Conservation (phyloP, 2,329 filamentous ascomycete species). For the Zalaria sp. region DNA sequence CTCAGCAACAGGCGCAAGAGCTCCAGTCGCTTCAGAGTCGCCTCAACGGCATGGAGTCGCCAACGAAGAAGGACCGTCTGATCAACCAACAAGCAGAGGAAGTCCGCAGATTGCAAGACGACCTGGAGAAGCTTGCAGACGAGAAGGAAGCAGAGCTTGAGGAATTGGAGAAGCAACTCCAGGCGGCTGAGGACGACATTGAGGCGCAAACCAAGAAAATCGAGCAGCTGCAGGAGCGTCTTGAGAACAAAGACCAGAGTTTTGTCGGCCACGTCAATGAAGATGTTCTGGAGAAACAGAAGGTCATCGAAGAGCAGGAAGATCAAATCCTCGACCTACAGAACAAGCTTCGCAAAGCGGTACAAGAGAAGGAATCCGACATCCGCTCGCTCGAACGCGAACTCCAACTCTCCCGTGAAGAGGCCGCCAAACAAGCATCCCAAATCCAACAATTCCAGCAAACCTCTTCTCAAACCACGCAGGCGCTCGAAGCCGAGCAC, state of each 20-base stretch:
- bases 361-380: constrained; percentile 6
- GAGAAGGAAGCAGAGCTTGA: constrained; percentile 22
- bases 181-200: constrained; percentile 15
- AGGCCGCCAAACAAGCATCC: background rate
- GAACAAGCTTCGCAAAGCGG: constrained; percentile 5
- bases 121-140: constrained; percentile 17
- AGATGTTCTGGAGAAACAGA: constrained; percentile 5
- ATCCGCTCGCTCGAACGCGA: background rate
- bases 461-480: constrained; percentile 6
- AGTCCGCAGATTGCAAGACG: constrained; percentile 17
- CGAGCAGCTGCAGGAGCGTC: constrained; percentile 7
- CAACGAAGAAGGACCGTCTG: constrained; percentile 21
- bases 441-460: background rate
- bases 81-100: constrained; percentile 21
- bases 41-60: constrained; percentile 19
- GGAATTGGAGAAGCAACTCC: constrained; percentile 20
- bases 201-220: constrained; percentile 15
- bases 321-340: constrained; percentile 6
- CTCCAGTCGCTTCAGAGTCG: constrained; percentile 17
- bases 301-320: constrained; percentile 5
- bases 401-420: background rate
- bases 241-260: constrained; percentile 3
- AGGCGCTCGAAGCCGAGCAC: constrained; percentile 28
- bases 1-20: constrained; percentile 17
- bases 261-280: constrained; percentile 6